Evolutionary conservation across 1,284 basidiomycete genomes (phyloP).

Genomic region (Malassezia sp.): DNA sequence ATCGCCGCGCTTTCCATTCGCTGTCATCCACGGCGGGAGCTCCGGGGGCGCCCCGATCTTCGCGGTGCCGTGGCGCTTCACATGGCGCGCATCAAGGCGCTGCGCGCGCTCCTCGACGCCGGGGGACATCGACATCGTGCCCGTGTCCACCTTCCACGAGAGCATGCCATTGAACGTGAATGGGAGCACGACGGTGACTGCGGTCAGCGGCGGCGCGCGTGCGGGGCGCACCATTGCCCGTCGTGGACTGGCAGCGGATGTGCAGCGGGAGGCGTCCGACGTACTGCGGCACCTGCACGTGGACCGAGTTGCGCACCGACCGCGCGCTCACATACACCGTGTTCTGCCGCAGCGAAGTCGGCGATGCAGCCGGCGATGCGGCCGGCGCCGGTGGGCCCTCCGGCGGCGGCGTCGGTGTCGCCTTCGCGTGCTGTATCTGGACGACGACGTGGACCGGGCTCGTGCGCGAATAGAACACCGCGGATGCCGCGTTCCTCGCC

Average conservation of each 20-base stretch:
- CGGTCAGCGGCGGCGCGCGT: neutral
- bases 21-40: constrained; percentile 17
- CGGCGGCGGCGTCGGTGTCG: neutral
- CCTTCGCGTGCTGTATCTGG: constrained; percentile 17
- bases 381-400: neutral
- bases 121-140: constrained; percentile 24
- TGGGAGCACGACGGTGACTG: constrained; percentile 25
- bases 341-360: neutral
- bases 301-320: constrained; percentile 10
- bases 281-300: constrained; percentile 16
- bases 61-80: constrained; percentile 28
- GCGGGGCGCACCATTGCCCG: constrained; percentile 18
- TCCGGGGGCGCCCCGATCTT: constrained; percentile 18
- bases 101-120: constrained; percentile 19
- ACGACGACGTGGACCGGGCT: constrained; percentile 27
- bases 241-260: constrained; percentile 22
- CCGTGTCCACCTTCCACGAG: constrained; percentile 29
- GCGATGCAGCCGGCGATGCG: neutral
- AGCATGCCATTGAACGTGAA: constrained; percentile 29
- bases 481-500: constrained; percentile 16
- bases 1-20: constrained; percentile 23
- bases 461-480: constrained; percentile 20
- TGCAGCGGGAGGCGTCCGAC: constrained; percentile 22
- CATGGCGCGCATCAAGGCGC: constrained; percentile 17
- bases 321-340: constrained; percentile 9